Evolutionary conservation across 306 rosid genomes (phyloP).

Genomic region (Dryas drummondii): DNA sequence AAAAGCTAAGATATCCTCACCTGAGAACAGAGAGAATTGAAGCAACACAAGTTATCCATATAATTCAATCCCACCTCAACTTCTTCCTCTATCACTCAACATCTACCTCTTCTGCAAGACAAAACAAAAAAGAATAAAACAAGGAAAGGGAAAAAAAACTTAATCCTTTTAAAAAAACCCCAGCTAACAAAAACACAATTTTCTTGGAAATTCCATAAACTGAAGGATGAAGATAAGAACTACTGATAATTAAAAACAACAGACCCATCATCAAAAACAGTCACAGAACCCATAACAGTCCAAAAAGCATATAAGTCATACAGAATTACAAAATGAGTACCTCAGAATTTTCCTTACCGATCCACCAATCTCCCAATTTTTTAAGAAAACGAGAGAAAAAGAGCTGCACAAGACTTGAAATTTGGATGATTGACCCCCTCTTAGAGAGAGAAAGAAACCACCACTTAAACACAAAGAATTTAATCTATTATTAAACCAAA

Average conservation of each 20-base stretch:
- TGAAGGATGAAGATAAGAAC: too few species aligned
- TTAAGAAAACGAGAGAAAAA: slow-evolving; percentile 31
- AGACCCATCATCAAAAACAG: slow-evolving; percentile 23
- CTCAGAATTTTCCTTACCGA: slow-evolving; percentile 37
- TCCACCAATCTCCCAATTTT: slow-evolving; percentile 35
- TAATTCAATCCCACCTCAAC: slow-evolving; percentile 47
- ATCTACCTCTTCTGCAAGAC: slow-evolving; percentile 41
- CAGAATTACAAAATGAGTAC: slow-evolving; percentile 25
- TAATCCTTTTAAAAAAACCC: too few species aligned
- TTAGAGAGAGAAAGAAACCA: too few species aligned
- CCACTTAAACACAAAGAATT: too few species aligned
- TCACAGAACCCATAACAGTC: slow-evolving; percentile 6
- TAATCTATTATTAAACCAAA: too few species aligned
- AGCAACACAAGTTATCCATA: slow-evolving; percentile 84
- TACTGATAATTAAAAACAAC: neutral
- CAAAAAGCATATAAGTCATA: neutral
- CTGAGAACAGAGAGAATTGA: slow-evolving; percentile 59
- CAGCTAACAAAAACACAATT: too few species aligned
- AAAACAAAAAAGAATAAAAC: slow-evolving; percentile 1
- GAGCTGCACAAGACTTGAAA: slow-evolving; percentile 35
- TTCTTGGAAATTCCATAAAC: too few species aligned
- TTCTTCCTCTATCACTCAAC: slow-evolving; percentile 45
- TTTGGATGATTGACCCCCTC: slow-evolving; percentile 24
- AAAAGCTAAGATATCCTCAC: slow-evolving; percentile 29
- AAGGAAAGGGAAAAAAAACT: too few species aligned